Conservation (phyloP, 2,329 filamentous ascomycete genomes). For the Aspergillus sp. region DNA sequence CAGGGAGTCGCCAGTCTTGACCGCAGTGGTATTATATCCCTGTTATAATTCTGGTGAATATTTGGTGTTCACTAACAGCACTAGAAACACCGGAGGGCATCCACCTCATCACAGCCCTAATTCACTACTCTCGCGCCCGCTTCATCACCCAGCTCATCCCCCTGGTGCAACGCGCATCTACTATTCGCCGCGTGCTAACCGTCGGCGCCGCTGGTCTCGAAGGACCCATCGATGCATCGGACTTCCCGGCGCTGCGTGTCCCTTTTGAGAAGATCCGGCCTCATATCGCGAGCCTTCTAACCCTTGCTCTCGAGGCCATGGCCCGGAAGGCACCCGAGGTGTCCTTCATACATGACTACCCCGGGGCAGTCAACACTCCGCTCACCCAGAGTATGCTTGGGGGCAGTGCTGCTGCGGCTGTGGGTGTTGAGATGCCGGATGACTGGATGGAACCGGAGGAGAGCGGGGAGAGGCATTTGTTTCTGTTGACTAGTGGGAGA, state of each 20-base stretch:
- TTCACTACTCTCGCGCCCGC: slow-evolving; percentile 58
- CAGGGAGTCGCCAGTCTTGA: neutral
- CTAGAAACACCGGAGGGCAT: slow-evolving; percentile 54
- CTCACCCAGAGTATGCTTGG: neutral
- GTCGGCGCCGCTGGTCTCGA: neutral
- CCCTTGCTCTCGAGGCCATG: neutral
- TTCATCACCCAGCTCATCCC: slow-evolving; percentile 60
- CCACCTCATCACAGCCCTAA: slow-evolving; percentile 51
- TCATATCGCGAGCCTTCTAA: neutral
- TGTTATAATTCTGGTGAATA: too few species aligned
- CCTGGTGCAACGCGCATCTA: slow-evolving; percentile 39
- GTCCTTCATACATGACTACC: slow-evolving; percentile 4
- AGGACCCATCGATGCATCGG: slow-evolving; percentile 1
- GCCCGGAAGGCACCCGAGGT: neutral
- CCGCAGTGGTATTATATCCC: neutral
- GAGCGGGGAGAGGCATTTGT: slow-evolving; percentile 10
- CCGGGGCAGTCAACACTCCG: neutral
- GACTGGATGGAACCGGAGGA: neutral
- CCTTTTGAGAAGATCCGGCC: neutral
- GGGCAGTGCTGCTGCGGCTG: neutral
- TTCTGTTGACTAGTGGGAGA: slow-evolving; percentile 3
- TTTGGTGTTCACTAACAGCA: too few species aligned
- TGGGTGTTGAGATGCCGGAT: neutral
- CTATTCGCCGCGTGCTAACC: neutral
- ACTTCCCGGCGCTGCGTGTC: neutral